Evolutionary conservation across 2,329 filamentous ascomycete genomes (phyloP).

Genomic region (Scedosporium aurantiacum): DNA sequence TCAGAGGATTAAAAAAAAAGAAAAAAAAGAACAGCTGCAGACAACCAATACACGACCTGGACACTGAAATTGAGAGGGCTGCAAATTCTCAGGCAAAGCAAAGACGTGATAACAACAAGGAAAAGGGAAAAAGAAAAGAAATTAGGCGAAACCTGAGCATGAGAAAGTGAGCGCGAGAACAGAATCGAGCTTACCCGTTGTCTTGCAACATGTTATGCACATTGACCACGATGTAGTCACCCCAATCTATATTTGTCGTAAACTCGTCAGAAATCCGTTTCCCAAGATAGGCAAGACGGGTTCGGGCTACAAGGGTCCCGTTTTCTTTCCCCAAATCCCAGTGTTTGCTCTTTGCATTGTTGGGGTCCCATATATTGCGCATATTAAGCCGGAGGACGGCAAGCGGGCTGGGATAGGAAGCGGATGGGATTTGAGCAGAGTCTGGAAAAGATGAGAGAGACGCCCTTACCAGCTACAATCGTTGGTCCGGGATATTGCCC

Average conservation of each 20-base stretch:
- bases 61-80: too few relatives aligned
- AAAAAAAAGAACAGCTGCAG: neutral
- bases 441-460: too few relatives aligned
- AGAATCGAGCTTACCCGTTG: constrained; percentile 4
- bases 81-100: too few relatives aligned
- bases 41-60: too few relatives aligned
- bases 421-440: neutral
- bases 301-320: too few relatives aligned
- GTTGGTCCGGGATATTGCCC: constrained; percentile 35
- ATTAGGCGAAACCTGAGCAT: neutral
- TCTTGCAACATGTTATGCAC: constrained; percentile 45
- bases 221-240: constrained; percentile 51
- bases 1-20: neutral
- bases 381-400: neutral
- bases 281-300: neutral
- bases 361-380: neutral
- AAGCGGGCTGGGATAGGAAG: neutral
- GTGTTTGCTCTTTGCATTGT: neutral
- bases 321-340: too few relatives aligned
- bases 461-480: constrained; percentile 24
- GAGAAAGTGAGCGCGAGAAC: neutral
- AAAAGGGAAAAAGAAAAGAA: neutral
- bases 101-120: neutral
- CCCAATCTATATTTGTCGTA: constrained; percentile 28
- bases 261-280: neutral